Evolutionary conservation across 345 rosid species (phyloP).

Genomic region (Pugionium cornutum): DNA sequence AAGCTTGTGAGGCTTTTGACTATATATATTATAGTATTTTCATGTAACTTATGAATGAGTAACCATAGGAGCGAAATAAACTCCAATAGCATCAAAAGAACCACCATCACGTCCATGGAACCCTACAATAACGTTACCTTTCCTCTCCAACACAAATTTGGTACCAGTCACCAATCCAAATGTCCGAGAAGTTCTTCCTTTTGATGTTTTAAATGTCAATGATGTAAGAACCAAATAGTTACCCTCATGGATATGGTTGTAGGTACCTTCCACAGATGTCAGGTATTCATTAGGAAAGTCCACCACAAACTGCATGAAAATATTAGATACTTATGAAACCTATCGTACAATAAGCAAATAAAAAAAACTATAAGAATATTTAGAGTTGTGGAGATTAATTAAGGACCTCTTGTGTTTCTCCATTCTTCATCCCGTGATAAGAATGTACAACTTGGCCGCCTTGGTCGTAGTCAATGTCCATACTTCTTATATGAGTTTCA

Average conservation of each 20-base stretch:
- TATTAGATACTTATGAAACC: background rate
- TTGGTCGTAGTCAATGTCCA: slow-evolving; percentile 28
- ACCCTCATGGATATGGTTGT: background rate
- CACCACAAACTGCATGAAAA: slow-evolving; percentile 18
- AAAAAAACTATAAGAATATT: background rate
- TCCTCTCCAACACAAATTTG: background rate
- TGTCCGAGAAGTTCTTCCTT: slow-evolving; percentile 5
- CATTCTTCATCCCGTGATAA: slow-evolving; percentile 28
- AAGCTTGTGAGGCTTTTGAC: no score
- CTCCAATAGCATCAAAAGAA: slow-evolving; percentile 24
- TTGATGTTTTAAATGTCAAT: slow-evolving; percentile 25
- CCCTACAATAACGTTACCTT: slow-evolving; percentile 6
- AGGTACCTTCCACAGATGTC: slow-evolving; percentile 25
- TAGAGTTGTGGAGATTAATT: background rate
- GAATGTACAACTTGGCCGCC: slow-evolving; percentile 14
- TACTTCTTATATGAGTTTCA: slow-evolving; percentile 29
- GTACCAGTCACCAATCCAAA: slow-evolving; percentile 15
- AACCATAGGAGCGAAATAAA: slow-evolving; percentile 11
- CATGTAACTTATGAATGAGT: background rate
- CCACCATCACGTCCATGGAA: slow-evolving; percentile 23
- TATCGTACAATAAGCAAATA: background rate
- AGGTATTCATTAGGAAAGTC: slow-evolving; percentile 32
- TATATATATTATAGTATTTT: no score
- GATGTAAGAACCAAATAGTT: slow-evolving; percentile 17
- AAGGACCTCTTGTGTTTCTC: slow-evolving; percentile 33